Evolutionary conservation across 306 rosid species (phyloP), one percentile per base, ranked within the genome.

Genomic region (Senna tora): DNA sequence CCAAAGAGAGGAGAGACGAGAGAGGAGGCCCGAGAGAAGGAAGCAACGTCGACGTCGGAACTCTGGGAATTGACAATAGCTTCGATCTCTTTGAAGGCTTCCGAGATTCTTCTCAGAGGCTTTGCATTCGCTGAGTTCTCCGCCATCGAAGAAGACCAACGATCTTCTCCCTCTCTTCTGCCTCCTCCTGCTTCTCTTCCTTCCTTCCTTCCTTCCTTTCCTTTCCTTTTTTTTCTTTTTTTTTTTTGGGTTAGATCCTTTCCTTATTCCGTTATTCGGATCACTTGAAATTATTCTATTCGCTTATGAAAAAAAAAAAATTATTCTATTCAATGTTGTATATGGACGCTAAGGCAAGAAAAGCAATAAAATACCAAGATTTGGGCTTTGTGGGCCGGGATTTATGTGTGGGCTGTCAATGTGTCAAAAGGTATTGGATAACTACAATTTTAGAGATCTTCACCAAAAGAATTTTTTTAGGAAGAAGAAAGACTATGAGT

Each of bases 1-100:
- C 89, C 91, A 58, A 94, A 89, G 66, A 94, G 95, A 67, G 99
- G 97, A 11, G 97, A 94, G 32, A 94, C 75, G 28, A 82, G 89
- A 52, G 99, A 75, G 65, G 97, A 94, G 5, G 99, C 99, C 3
- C 13, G 78, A 0, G 95, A 84, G 84, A 94, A 94, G 2, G 88
- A 75, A 53, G 84, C 93, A 25, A 91, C 80, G 45, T 87, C 87
- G 9, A 94, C 68, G 0, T 84, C 84, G 5, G 71, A 69, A 15
- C 39, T 28, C 50, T 54, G 84, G 42, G 96, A 82, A 64, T 83
- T 84, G 7, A 86, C 84, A 10, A 78, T 59, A 47, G 67, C 72
- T 0, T 90, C 92, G 2, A 94, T 92, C 67, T 74, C 84, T 13
- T 80, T 78, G 87, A 94, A 94, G 0, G 95, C 82, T 20, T 79